Conservation (phyloP, 495 filamentous ascomycete genomes). For the Trichoderma erinaceum region DNA sequence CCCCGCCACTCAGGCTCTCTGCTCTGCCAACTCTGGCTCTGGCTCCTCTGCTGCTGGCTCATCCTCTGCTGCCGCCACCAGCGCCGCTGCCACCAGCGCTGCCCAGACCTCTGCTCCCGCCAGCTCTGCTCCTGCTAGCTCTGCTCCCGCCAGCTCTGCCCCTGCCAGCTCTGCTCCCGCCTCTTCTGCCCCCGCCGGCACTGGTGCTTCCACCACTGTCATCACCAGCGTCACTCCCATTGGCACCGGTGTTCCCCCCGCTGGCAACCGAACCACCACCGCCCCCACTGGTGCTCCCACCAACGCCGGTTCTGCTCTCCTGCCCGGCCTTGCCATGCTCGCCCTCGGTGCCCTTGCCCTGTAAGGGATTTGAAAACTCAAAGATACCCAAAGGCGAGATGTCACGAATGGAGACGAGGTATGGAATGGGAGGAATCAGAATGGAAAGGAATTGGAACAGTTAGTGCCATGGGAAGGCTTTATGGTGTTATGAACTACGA, state of each 20-base stretch:
- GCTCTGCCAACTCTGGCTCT: slow-evolving; percentile 22
- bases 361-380: background rate
- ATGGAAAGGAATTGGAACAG: background rate
- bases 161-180: slow-evolving; percentile 16
- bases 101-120: slow-evolving; percentile 15
- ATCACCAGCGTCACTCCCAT: background rate
- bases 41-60: slow-evolving; percentile 4
- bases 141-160: slow-evolving; percentile 16
- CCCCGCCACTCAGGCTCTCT: slow-evolving; percentile 33
- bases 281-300: background rate
- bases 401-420: background rate
- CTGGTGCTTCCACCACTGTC: background rate
- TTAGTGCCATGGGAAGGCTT: background rate
- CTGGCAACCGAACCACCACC: slow-evolving; percentile 11
- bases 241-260: background rate
- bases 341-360: slow-evolving; percentile 8
- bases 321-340: slow-evolving; percentile 11
- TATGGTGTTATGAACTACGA: slow-evolving; percentile 8
- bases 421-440: background rate
- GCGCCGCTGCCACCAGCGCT: slow-evolving; percentile 14
- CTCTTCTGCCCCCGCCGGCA: slow-evolving; percentile 19
- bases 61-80: background rate
- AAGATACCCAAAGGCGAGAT: too few species aligned
- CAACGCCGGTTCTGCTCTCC: background rate
- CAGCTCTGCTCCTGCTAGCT: slow-evolving; percentile 15